These are phyloP conservation scores for Pythium apleroticum DNA, from an alignment of 352 stramenopile species.

Conservation along the genomic window DNA sequence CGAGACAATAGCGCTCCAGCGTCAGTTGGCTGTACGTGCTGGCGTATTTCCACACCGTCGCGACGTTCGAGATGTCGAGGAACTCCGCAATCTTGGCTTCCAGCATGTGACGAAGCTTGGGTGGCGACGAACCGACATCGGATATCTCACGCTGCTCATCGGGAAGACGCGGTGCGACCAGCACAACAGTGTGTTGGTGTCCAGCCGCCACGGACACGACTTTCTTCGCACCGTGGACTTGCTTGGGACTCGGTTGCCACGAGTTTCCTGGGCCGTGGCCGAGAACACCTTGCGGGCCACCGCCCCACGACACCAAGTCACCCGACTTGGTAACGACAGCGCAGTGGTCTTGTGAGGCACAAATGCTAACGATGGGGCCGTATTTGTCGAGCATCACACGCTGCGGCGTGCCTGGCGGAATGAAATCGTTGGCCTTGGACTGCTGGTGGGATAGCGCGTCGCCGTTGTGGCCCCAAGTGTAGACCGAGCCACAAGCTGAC, in stretches of 20 bases:
- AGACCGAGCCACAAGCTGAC: slow-evolving; percentile 58
- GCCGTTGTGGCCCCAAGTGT: slow-evolving; percentile 75
- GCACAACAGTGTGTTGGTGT: slow-evolving; percentile 73
- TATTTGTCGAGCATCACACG: slow-evolving; percentile 45
- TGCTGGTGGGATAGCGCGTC: slow-evolving; percentile 57
- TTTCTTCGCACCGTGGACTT: slow-evolving; percentile 73
- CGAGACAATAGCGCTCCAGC: slow-evolving; percentile 47
- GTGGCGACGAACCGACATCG: slow-evolving; percentile 1
- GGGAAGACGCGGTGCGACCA: slow-evolving; percentile 49
- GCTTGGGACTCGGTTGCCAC: slow-evolving; percentile 80
- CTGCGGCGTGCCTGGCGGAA: slow-evolving; percentile 42
- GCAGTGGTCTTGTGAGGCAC: slow-evolving; percentile 75
- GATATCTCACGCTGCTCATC: neutral
- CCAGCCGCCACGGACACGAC: slow-evolving; percentile 61
- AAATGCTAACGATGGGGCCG: slow-evolving; percentile 52
- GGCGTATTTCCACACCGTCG: slow-evolving; percentile 59
- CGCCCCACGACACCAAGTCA: slow-evolving; percentile 77
- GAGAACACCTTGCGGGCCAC: slow-evolving; percentile 63
- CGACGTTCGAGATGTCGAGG: slow-evolving; percentile 62
- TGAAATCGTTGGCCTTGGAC: slow-evolving; percentile 20
- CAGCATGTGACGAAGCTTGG: slow-evolving; percentile 38
- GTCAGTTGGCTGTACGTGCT: slow-evolving; percentile 44
- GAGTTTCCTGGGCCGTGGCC: slow-evolving; percentile 70
- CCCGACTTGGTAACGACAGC: slow-evolving; percentile 64
- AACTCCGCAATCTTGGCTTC: slow-evolving; percentile 50